Evolutionary conservation across 2,329 filamentous ascomycete species (phyloP).

Genomic region (Fusarium dimerum): DNA sequence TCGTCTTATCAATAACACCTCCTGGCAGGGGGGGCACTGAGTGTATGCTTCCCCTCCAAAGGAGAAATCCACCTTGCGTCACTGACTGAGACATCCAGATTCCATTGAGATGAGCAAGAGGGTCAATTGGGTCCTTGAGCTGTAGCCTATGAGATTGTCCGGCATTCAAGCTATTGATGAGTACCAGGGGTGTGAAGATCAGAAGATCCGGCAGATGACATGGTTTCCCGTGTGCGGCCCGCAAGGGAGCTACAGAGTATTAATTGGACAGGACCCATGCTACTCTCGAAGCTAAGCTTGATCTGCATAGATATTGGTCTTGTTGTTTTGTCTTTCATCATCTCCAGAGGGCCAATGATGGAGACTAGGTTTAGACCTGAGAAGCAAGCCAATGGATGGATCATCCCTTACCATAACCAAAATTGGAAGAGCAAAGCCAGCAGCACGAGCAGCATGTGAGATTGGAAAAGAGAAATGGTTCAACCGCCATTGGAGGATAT

Average conservation of each 20-base stretch:
- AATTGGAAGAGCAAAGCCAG: no score
- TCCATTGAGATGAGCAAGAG: not conserved
- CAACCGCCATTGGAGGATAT: no score
- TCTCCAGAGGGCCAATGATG: not conserved
- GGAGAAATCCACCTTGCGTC: not conserved
- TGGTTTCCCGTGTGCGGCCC: not conserved
- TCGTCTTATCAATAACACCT: constrained; percentile 3
- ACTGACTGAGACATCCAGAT: not conserved
- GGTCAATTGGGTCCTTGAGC: not conserved
- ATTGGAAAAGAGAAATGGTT: no score
- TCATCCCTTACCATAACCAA: not conserved
- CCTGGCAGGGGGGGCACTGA: not conserved
- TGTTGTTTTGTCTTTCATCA: not conserved
- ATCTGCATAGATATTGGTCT: not conserved
- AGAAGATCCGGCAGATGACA: not conserved
- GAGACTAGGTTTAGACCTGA: not conserved
- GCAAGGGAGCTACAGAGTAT: not conserved
- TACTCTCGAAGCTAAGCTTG: not conserved
- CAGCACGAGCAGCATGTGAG: no score
- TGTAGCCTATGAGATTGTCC: not conserved
- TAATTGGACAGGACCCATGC: not conserved
- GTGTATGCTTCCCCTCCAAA: not conserved
- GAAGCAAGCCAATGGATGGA: not conserved
- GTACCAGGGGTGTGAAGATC: not conserved
- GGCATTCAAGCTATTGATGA: not conserved